A percentile compares a stretch with the other conserved stretches of the same genome.
These are phyloP conservation scores for Evernia prunastri DNA, from an alignment of 495 filamentous ascomycete genomes.

Conservation along the genomic window DNA sequence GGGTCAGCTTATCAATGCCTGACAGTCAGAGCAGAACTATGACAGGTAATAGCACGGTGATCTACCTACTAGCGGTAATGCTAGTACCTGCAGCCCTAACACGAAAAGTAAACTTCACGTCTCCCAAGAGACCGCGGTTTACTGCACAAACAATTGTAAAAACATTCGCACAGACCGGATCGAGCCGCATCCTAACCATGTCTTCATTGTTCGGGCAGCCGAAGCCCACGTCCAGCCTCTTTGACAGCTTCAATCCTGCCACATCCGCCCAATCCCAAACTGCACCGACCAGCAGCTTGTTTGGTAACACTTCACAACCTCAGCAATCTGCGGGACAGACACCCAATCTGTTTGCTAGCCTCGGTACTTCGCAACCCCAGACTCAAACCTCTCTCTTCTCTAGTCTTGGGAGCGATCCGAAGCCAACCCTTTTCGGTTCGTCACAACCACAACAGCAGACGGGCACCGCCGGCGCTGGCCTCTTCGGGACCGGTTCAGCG, in stretches of 20 bases:
- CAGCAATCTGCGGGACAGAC: conserved; percentile 17
- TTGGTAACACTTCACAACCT: conserved; percentile 22
- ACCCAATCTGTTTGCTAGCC: conserved; percentile 21
- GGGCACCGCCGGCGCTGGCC: conserved; percentile 6
- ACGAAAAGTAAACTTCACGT: conserved; percentile 4
- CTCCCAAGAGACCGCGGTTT: too few species aligned
- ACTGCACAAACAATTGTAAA: not conserved
- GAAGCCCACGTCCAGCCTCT: conserved; percentile 8
- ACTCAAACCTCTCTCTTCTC: conserved; percentile 10
- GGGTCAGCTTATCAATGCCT: too few species aligned
- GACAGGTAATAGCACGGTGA: too few species aligned
- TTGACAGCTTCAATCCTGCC: conserved; percentile 7
- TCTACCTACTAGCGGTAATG: too few species aligned
- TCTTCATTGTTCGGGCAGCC: conserved; percentile 18
- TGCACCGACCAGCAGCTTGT: conserved; percentile 17
- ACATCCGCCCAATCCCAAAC: conserved; percentile 18
- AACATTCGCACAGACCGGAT: not conserved
- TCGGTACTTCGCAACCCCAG: conserved; percentile 18
- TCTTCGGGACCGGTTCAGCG: conserved; percentile 17
- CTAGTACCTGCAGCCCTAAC: not conserved
- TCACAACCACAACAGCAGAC: conserved; percentile 14
- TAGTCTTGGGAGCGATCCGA: not conserved
- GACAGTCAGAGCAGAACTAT: too few species aligned
- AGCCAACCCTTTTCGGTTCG: conserved; percentile 10
- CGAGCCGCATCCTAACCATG: conserved; percentile 3